Conservation (phyloP, 73 alveolate species). For the Stentor roeselii region DNA sequence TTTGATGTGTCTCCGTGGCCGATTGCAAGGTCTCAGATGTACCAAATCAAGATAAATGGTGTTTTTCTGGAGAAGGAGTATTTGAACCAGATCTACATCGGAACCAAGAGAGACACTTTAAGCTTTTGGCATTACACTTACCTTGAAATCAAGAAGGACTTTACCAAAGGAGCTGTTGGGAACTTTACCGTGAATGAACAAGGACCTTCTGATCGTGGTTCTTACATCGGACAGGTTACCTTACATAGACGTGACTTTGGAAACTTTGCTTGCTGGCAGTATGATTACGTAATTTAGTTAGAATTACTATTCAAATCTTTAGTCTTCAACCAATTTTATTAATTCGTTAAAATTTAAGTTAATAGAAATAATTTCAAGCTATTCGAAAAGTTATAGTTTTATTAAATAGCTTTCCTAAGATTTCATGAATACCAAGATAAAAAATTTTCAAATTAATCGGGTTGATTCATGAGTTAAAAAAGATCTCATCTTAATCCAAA, state of each 20-base stretch:
- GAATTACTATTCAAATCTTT: neutral
- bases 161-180: neutral
- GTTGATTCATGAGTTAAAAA: no score
- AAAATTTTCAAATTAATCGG: no score
- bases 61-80: neutral
- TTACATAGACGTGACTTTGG: neutral
- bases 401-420: no score
- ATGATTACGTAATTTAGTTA: neutral
- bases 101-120: neutral
- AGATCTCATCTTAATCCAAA: no score
- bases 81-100: neutral
- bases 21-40: neutral
- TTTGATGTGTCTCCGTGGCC: neutral
- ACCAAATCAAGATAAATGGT: neutral
- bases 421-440: no score
- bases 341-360: no score
- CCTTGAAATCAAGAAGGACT: neutral
- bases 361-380: no score
- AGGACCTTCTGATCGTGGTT: neutral
- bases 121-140: neutral
- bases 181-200: neutral
- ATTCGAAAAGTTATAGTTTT: no score
- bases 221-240: neutral
- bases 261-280: neutral
- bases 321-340: neutral